phyloP scores from a whole-genome alignment of 352 stramenopile genomes.

The Phytophthora pistaciae region DNA sequence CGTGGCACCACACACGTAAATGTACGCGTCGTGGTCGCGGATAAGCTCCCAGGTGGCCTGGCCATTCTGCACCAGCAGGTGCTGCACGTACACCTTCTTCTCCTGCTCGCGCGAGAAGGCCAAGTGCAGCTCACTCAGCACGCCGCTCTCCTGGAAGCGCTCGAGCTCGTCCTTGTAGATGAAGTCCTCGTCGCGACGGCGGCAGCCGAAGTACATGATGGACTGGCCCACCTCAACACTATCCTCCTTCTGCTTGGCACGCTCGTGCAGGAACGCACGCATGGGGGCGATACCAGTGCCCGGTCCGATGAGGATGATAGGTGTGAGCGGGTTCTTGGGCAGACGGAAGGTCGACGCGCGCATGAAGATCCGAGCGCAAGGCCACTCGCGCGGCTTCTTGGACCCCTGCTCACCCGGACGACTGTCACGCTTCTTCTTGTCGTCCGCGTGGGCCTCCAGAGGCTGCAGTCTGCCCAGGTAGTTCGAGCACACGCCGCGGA shows the following conservation, averaged over 20 bases:
- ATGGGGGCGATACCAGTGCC: constrained; percentile 98
- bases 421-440: constrained; percentile 80
- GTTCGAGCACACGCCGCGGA: constrained; percentile 95
- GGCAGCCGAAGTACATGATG: constrained; percentile 95
- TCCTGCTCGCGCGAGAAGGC: constrained; percentile 96
- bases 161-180: constrained; percentile 95
- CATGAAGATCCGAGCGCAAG: constrained; percentile 92
- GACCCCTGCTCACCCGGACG: constrained; percentile 75
- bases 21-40: constrained; percentile 71
- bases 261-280: constrained; percentile 97
- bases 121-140: constrained; percentile 92
- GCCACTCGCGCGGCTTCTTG: constrained; percentile 76
- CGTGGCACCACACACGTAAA: constrained; percentile 99
- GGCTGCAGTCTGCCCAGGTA: constrained; percentile 87
- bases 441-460: constrained; percentile 38
- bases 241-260: constrained; percentile 73
- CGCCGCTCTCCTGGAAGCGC: constrained; percentile 80
- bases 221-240: constrained; percentile 80
- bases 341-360: constrained; percentile 96
- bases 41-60: constrained; percentile 74
- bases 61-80: constrained; percentile 90
- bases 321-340: constrained; percentile 85
- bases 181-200: constrained; percentile 86
- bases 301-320: constrained; percentile 96
- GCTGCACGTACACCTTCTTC: constrained; percentile 98